Base-by-base conservation (phyloP, 371 early-diverging fungal species). In the Apophysomyces trapeziformis region DNA sequence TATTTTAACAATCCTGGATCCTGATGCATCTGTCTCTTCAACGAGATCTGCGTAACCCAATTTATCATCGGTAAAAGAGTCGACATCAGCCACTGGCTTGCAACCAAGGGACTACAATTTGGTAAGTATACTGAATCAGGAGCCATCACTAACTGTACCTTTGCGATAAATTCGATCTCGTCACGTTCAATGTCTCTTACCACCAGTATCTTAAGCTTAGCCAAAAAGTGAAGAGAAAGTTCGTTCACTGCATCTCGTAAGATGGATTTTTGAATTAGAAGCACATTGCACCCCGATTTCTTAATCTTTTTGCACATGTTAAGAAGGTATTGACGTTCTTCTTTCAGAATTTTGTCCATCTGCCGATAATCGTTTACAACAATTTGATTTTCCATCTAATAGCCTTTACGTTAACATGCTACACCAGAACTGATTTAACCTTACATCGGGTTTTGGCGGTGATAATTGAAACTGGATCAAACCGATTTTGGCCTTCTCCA, bases 251-350 rank as follows among this genome's bases (percentile, higher is more conserved):
- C 97, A 70, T 99, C 99, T 63, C 98, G 88, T 61, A 99, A 80
- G 70, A 99, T 97, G 35, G 96, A 96, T 76, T 99, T 99, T 84
- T 99, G 99, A 61, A 99, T 94, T 16, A 99, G 84, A 26, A 99
- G 73, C 8, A 99, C 95, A 65, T 98, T 97, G 85, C 96, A 96
- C 26, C 99, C 99, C 21, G 93, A 79, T 84, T 97, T 96, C 80
- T 99, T 99, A 80, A 99, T 98, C 84, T 93, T 94, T 81, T 97
- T 99, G 87, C 96, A 95, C 72, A 99, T 92, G 75, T 96, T 96
- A 47, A 99, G 85, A 67, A 99, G 79, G 71, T 99, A 99, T 70
- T 91, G 92, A 66, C 99, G 92, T 85, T 99, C 99, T 78, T 99
- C 99, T 80, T 97, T 95, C 61, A 99, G 84, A 69, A 99, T 96